Conservation (phyloP, 148 eudicot genomes). For the Rhododendron simsii region DNA sequence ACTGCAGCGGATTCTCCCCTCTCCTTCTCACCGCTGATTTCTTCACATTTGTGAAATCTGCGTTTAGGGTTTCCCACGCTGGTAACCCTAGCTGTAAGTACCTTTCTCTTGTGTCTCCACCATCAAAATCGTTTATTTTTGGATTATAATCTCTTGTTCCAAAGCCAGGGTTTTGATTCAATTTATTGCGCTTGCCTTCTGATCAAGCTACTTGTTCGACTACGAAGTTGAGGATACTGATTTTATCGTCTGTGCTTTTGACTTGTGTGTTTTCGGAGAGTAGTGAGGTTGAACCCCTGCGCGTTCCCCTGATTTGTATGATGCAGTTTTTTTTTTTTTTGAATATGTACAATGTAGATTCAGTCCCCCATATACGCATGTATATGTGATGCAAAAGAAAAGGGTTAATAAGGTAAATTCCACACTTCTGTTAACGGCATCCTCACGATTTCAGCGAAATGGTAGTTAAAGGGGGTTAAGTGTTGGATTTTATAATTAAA, state of each 20-base stretch:
- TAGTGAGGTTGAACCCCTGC: constrained; percentile 41
- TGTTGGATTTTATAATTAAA: too few relatives aligned
- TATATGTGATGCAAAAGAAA: too few relatives aligned
- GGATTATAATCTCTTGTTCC: background rate
- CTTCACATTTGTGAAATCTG: constrained; percentile 4
- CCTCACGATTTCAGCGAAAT: too few relatives aligned
- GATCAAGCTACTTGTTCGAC: constrained; percentile 49
- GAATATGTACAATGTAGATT: too few relatives aligned
- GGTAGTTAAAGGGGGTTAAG: too few relatives aligned
- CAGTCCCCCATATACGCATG: too few relatives aligned
- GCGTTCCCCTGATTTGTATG: constrained; percentile 35
- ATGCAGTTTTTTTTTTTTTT: too few relatives aligned
- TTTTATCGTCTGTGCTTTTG: constrained; percentile 50
- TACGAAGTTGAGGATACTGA: constrained; percentile 51
- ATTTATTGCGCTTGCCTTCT: constrained; percentile 35
- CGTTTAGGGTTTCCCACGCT: background rate
- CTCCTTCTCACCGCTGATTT: constrained; percentile 42
- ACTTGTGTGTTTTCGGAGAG: constrained; percentile 46
- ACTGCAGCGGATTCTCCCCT: constrained; percentile 45
- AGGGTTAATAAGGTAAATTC: too few relatives aligned
- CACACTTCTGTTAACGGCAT: too few relatives aligned
- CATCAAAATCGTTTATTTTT: background rate
- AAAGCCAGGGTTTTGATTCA: constrained; percentile 9
- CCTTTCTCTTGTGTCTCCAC: constrained; percentile 29
- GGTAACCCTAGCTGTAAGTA: constrained; percentile 30